Conservation (phyloP, 129 eudicot genomes). For the sunflower (Helianthus annuus) region DNA sequence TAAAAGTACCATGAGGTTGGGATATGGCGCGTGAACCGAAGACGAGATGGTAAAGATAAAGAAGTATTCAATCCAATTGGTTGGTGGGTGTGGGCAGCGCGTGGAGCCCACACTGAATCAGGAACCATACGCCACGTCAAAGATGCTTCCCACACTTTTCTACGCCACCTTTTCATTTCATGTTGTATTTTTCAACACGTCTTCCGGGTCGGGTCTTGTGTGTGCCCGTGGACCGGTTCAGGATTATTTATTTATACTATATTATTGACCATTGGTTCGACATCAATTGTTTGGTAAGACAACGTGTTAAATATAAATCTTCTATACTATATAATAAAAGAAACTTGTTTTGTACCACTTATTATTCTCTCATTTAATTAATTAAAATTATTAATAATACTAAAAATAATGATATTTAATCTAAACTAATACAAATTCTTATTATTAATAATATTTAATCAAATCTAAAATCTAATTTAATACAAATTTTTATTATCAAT, state of each 20-base stretch:
- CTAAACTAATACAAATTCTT: too few species aligned
- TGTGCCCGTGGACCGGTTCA: not conserved
- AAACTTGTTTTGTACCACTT: too few species aligned
- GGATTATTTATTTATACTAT: not conserved
- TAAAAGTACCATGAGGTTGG: not conserved
- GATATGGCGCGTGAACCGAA: not conserved
- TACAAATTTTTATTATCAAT: too few species aligned
- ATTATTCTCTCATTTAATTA: too few species aligned
- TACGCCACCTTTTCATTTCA: slow-evolving; percentile 15
- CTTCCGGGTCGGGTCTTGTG: slow-evolving; percentile 18
- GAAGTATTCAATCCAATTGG: slow-evolving; percentile 19
- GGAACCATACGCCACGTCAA: slow-evolving; percentile 26
- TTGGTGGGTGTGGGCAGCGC: not conserved
- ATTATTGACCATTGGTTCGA: too few species aligned
- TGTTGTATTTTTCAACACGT: not conserved
- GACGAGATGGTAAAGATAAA: slow-evolving; percentile 11
- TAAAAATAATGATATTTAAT: too few species aligned
- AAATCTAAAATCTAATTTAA: too few species aligned
- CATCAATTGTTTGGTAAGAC: too few species aligned
- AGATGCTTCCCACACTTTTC: slow-evolving; percentile 29
- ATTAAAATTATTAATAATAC: too few species aligned
- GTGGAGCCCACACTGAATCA: slow-evolving; percentile 21
- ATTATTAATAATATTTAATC: too few species aligned
- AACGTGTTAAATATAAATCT: too few species aligned
- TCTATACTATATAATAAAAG: too few species aligned